phyloP scores from a whole-genome alignment of 306 rosid genomes.

The Senna siamea region DNA sequence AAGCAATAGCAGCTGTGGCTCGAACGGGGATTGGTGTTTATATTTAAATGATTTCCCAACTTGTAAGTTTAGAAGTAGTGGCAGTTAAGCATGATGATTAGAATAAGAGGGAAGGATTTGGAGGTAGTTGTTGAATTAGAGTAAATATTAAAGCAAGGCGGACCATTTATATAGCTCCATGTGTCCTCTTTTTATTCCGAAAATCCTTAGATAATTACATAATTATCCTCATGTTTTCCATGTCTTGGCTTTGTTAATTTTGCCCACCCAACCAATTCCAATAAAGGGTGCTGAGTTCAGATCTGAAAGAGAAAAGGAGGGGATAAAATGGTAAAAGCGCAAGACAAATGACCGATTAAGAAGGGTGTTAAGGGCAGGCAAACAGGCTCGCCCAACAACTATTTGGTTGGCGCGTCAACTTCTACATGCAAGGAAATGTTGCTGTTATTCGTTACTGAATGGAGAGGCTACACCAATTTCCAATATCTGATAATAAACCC shows the following conservation, averaged over 20 bases:
- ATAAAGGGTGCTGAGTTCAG: not conserved
- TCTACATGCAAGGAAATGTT: slow-evolving; percentile 47
- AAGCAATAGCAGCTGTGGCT: slow-evolving; percentile 17
- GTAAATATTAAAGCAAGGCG: slow-evolving; percentile 50
- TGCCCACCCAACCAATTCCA: not conserved
- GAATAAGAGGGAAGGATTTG: slow-evolving; percentile 39
- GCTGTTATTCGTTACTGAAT: slow-evolving; percentile 43
- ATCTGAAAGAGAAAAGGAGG: not conserved
- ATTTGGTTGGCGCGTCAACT: slow-evolving; percentile 67
- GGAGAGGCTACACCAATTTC: slow-evolving; percentile 55
- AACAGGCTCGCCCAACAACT: slow-evolving; percentile 57
- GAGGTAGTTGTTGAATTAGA: slow-evolving; percentile 60
- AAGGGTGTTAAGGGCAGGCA: slow-evolving; percentile 39
- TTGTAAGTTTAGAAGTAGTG: slow-evolving; percentile 25
- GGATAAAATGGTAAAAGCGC: slow-evolving; percentile 47
- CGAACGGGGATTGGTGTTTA: slow-evolving; percentile 39
- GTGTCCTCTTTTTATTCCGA: slow-evolving; percentile 48
- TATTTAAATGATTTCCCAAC: slow-evolving; percentile 29
- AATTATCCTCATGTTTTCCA: slow-evolving; percentile 27
- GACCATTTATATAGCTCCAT: slow-evolving; percentile 53
- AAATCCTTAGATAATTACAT: slow-evolving; percentile 39
- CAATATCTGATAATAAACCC: slow-evolving; percentile 34
- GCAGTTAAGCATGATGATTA: slow-evolving; percentile 41
- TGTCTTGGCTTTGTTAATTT: not conserved
- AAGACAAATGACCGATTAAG: not conserved